These are phyloP conservation scores for Candida loeiensis DNA, from an alignment of 805 yeast genomes.

Conservation along the genomic window DNA sequence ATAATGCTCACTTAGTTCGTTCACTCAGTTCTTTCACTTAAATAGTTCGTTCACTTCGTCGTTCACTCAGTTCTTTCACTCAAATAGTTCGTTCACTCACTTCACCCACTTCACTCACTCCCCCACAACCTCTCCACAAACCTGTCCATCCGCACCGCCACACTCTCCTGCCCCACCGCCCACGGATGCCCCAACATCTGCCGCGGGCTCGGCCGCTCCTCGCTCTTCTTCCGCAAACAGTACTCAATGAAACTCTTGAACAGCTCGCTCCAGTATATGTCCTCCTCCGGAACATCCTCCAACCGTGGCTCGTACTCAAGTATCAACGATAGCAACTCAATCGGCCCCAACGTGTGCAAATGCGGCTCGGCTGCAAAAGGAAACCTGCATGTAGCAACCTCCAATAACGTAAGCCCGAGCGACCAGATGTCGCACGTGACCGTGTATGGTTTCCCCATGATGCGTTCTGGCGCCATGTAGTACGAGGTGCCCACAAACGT, in stretches of 20 bases:
- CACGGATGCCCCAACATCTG: conserved; percentile 95
- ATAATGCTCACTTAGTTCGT: background rate
- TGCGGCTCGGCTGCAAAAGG: conserved; percentile 53
- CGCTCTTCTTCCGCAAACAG: conserved; percentile 76
- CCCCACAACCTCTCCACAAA: conserved; percentile 77
- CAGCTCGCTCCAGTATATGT: conserved; percentile 75
- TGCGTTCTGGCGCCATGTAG: conserved; percentile 98
- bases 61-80: background rate
- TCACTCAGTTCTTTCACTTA: background rate
- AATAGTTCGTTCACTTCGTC: background rate
- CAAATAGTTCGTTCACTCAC: background rate
- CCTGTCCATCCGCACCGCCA: conserved; percentile 78
- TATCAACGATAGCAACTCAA: conserved; percentile 78
- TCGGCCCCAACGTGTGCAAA: conserved; percentile 54
- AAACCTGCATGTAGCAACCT: conserved; percentile 88
- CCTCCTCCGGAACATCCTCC: conserved; percentile 70
- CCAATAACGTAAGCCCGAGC: conserved; percentile 83
- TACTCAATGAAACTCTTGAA: conserved; percentile 79
- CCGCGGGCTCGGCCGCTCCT: conserved; percentile 83
- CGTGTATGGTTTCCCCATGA: conserved; percentile 91
- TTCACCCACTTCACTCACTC: conserved; percentile 3
- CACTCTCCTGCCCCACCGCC: conserved; percentile 72
- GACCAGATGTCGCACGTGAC: conserved; percentile 98
- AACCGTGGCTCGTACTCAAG: conserved; percentile 79
- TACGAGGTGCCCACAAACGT: conserved; percentile 97